phyloP scores from a whole-genome alignment of 164 flowering plant genomes.

The Annona cherimola region DNA sequence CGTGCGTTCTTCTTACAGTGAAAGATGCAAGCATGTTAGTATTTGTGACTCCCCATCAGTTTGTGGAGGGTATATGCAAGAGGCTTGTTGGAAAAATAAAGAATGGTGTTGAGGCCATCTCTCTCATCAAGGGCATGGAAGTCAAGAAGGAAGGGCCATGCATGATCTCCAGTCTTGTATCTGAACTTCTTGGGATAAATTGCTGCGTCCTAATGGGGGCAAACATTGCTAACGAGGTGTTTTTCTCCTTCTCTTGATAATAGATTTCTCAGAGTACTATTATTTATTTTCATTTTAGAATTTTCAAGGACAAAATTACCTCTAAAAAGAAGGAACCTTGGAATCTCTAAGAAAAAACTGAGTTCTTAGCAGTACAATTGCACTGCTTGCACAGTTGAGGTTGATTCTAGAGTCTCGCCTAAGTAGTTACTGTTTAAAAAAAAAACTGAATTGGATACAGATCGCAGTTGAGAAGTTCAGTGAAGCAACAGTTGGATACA shows the following conservation, averaged over 20 bases:
- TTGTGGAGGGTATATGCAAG: slow-evolving; percentile 83
- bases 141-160: slow-evolving; percentile 88
- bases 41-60: slow-evolving; percentile 95
- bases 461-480: slow-evolving; percentile 90
- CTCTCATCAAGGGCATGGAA: slow-evolving; percentile 94
- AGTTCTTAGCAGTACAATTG: no score
- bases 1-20: slow-evolving; percentile 39
- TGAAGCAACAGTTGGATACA: slow-evolving; percentile 93
- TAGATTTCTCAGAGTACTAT: neutral
- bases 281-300: no score
- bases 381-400: no score
- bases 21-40: slow-evolving; percentile 84
- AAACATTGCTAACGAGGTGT: slow-evolving; percentile 93
- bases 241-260: neutral
- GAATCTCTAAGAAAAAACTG: no score
- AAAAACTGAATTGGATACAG: slow-evolving; percentile 30
- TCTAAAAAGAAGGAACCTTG: no score
- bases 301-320: no score
- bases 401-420: no score
- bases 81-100: slow-evolving; percentile 68
- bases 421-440: no score
- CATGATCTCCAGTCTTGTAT: slow-evolving; percentile 81
- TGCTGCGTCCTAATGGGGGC: slow-evolving; percentile 99
- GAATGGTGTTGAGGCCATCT: slow-evolving; percentile 61
- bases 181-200: slow-evolving; percentile 60